Evolutionary conservation across 371 early-diverging fungal species (phyloP), one percentile per base, ranked within the genome.

Genomic region (Dinochytrium kinnereticum): DNA sequence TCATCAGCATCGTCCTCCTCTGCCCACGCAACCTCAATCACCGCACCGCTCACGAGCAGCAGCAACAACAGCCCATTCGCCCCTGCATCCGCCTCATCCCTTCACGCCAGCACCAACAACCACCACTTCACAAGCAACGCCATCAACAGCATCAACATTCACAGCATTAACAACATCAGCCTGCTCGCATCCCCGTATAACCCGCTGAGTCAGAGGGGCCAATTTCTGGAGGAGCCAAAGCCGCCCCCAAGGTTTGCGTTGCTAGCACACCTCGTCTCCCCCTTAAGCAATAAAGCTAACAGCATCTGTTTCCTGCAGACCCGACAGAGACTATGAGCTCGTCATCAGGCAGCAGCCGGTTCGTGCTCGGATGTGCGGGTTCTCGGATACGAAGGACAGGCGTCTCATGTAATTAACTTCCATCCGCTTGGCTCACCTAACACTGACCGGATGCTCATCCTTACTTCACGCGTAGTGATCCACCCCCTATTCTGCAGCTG

Each of bases 341-440:
- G 57, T 76, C 17, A 67, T 82, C 37, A 5, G 73, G 33, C 94
- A 94, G 75, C 91, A 92, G 61, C 94, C 95, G 10, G 75, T 82
- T n/a, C 84, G 93, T 26, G 93, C 93, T 10, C 89, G 95, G 5
- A 92, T 93, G 91, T 93, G 95, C 78, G 80, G 80, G 2, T 79
- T 80, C 59, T 75, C 78, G 13, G 79, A 72, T 34, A 71, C 72
- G 10, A 77, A 79, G 38, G 78, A 77, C 49, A 65, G 82, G 10
- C 70, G 80, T 15, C 51, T 81, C 21, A 71, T 66, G 66, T 66
- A 2, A 5, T 66, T 37, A 5, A 2, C 38, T 40, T 40, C 34
- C 34, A 13, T 33, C 24, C 34, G 64, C 38, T 15, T 53, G 49
- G 49, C 49, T 21, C 21, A 21, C 21, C 49, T 44, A n/a, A n/a